A percentile compares a stretch with the other conserved stretches of the same genome.
These are phyloP conservation scores for Pythium phragmiticola DNA, from an alignment of 352 stramenopile genomes.

Conservation along the genomic window DNA sequence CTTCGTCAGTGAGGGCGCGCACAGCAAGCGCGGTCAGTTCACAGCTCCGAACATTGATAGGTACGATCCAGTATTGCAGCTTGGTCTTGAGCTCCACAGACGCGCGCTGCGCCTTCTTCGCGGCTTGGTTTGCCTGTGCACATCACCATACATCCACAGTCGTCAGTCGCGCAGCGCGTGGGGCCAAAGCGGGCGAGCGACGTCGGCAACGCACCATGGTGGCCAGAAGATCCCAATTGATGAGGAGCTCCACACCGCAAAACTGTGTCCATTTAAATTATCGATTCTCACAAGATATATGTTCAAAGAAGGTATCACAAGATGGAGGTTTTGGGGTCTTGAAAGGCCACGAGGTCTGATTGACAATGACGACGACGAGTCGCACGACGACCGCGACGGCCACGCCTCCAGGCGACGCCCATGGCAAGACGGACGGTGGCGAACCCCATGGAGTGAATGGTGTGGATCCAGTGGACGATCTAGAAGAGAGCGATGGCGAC, in stretches of 20 bases:
- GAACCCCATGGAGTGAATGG: background rate
- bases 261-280: background rate
- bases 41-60: conserved; percentile 54
- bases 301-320: background rate
- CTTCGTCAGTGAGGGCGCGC: background rate
- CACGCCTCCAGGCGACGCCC: background rate
- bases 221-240: background rate
- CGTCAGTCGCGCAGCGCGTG: background rate
- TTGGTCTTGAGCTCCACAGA: conserved; percentile 66
- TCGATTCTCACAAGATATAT: background rate
- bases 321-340: conserved; percentile 7
- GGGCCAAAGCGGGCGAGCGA: background rate
- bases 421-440: conserved; percentile 5
- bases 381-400: conserved; percentile 8
- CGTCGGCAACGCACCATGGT: conserved; percentile 4
- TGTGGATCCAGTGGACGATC: conserved; percentile 18
- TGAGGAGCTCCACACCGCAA: background rate
- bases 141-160: background rate
- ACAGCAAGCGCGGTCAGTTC: no score
- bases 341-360: conserved; percentile 16
- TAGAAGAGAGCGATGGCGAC: conserved; percentile 30
- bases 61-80: conserved; percentile 78
- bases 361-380: conserved; percentile 7
- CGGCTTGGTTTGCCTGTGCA: conserved; percentile 67
- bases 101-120: conserved; percentile 79